Base-by-base conservation (phyloP, 441 rosid genomes). In the Populus tomentosa region DNA sequence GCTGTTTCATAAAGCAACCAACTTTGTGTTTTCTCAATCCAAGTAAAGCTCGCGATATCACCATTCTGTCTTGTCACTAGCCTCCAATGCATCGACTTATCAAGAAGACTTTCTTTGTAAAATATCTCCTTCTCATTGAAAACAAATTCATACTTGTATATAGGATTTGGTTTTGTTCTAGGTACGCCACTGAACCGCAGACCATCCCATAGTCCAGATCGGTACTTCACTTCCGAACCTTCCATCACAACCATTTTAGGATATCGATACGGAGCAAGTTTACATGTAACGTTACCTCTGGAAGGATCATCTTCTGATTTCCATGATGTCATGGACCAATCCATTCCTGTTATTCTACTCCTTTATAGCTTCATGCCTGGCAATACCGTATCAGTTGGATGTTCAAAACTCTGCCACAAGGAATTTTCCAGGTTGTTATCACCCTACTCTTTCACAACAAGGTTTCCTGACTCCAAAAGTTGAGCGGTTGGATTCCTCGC, bases 321-420 rank as follows among this genome's bases (percentile, higher is more conserved):
- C 86, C 83, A 84, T 2, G 82, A 81, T 40, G 86, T 66, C 35
- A 84, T 33, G 20, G 33, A 40, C 67, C 46, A 16, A 20, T 81
- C 77, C 50, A 56, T 24, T 13, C 76, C 73, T 0, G 69, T 77
- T 26, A 62, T 24, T 8, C 66, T 42, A 38, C 82, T 74, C 73
- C 76, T 77, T 3, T 83, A 81, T 4, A 76, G 32, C 62, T 79
- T 82, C 82, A 82, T 82, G 0, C 78, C 85, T 1, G 74, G 69
- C 11, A 82, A 53, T 7, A 46, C 32, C 1, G 78, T 70, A 38
- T 79, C 59, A 36, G 30, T 7, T 7, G 82, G 85, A 67, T 76
- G 21, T 38, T 82, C 67, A 33, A 79, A 82, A 61, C 77, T 78
- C 78, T 78, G 80, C 84, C 84, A 78, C 20, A 73, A 8, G 46